Percentiles rank a stretch among this genome's conserved stretches.
Conservation (phyloP, 2,329 filamentous ascomycete genomes). For the Phialophora tarda region DNA sequence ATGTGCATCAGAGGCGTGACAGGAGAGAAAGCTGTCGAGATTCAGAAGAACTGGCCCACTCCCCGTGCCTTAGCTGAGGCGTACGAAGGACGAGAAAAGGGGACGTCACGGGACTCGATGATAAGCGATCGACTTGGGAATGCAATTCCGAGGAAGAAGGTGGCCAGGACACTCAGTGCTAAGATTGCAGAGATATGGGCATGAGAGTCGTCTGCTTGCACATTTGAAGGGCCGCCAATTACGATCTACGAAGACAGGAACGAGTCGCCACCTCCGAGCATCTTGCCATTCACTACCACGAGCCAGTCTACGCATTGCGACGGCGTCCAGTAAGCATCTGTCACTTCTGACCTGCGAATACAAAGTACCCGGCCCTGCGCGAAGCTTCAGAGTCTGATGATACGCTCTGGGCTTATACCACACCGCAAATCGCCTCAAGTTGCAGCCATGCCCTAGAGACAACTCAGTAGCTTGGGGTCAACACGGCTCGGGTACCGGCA, state of each 20-base stretch:
- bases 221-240: neutral
- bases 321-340: neutral
- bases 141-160: slow-evolving; percentile 69
- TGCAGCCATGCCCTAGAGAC: neutral
- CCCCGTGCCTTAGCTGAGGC: slow-evolving; percentile 74
- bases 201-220: slow-evolving; percentile 9
- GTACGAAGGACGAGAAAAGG: slow-evolving; percentile 60
- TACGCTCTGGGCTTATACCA: neutral
- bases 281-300: neutral
- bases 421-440: neutral
- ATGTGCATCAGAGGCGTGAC: slow-evolving; percentile 79
- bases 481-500: neutral
- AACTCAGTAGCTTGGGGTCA: neutral
- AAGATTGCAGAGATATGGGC: slow-evolving; percentile 50
- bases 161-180: slow-evolving; percentile 68
- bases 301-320: neutral
- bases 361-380: neutral
- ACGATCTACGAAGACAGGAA: neutral
- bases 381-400: neutral
- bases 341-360: neutral
- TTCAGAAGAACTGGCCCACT: slow-evolving; percentile 78
- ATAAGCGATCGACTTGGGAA: slow-evolving; percentile 62
- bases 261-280: neutral
- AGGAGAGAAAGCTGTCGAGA: slow-evolving; percentile 78
- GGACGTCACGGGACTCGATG: slow-evolving; percentile 58